Evolutionary conservation across 2,329 filamentous ascomycete genomes (phyloP), one percentile per base, ranked within the genome.

Genomic region (Fusarium coicis): DNA sequence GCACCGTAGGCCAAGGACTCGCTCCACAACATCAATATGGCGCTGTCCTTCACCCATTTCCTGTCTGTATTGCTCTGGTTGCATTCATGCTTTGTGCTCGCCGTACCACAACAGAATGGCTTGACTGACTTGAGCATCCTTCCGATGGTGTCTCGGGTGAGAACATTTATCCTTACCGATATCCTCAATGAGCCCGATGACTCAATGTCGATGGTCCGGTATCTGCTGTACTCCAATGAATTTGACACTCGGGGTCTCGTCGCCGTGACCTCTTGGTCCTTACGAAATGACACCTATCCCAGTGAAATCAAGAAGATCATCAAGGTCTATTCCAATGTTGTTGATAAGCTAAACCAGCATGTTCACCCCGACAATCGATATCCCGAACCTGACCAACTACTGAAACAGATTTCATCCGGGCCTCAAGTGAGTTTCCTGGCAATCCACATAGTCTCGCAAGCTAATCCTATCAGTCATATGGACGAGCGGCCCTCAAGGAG

Each of bases 161-260:
- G 63, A 30, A 62, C 63, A 2, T 68, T 68, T 15, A 54, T 68
- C 9, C 32, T 68, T 7, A 67, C 66, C 0, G 66, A 68, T 21
- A 67, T 64, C 6, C 56, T 53, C 18, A 64, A 64, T 5, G 66
- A 68, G 7, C 66, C 66, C 2, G 66, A 68, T 55, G 66, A 68
- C 10, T 55, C 63, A 3, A 68, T 67, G 66, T 68, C 66, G 2
- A 18, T 62, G 42, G 28, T 68, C n/a, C 49, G 63, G 11, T 68
- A 68, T 28, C 23, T 68, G 1, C 14, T 68, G 10, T 68, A 68
- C 37, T 67, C 63, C 1, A 68, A 67, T 5, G 55, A 67, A 30
- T 62, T 68, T 2, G 55, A 68, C 15, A 68, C 66, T 2, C 30
- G 55, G 6, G 66, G 63, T 1, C 50, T 67, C 4, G 62, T 50